Evolutionary conservation across 1,139 yeast species (phyloP).

Genomic region (Nadsonia commutata): DNA sequence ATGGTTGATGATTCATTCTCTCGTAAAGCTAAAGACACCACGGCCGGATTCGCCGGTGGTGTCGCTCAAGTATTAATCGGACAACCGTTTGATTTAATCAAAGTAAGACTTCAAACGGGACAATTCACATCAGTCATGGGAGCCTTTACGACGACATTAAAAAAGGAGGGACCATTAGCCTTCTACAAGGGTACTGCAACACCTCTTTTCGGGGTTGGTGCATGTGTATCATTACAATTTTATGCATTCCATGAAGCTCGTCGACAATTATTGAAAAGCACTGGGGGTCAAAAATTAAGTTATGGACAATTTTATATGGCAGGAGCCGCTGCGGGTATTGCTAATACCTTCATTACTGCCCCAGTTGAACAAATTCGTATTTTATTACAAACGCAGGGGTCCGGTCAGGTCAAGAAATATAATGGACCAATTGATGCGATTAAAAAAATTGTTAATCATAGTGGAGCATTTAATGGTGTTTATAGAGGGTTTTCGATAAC

Average conservation of each 20-base stretch:
- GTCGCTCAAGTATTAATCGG: constrained; percentile 64
- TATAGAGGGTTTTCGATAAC: constrained; percentile 52
- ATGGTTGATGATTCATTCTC: constrained; percentile 33
- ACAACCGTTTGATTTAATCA: constrained; percentile 60
- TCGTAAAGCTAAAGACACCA: constrained; percentile 48
- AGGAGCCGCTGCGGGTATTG: constrained; percentile 69
- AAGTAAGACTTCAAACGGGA: constrained; percentile 49
- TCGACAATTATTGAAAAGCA: constrained; percentile 32
- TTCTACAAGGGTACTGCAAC: constrained; percentile 41
- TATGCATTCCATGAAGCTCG: constrained; percentile 69
- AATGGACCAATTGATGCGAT: constrained; percentile 36
- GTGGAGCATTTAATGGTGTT: constrained; percentile 40
- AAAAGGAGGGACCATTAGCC: constrained; percentile 49
- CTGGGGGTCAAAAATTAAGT: constrained; percentile 21
- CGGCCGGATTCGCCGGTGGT: constrained; percentile 33
- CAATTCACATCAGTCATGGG: constrained; percentile 34
- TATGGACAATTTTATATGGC: constrained; percentile 52
- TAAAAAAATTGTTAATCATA: constrained; percentile 28
- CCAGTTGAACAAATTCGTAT: constrained; percentile 71
- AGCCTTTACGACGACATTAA: constrained; percentile 39
- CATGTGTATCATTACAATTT: constrained; percentile 60
- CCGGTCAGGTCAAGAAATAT: constrained; percentile 23
- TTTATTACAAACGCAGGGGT: constrained; percentile 42
- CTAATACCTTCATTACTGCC: constrained; percentile 54
- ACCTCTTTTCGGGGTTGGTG: constrained; percentile 44